A percentile compares a stretch with the other conserved stretches of the same genome.
Conservation (phyloP, 768 basidiomycete genomes). For the Termitomyces sp. region DNA sequence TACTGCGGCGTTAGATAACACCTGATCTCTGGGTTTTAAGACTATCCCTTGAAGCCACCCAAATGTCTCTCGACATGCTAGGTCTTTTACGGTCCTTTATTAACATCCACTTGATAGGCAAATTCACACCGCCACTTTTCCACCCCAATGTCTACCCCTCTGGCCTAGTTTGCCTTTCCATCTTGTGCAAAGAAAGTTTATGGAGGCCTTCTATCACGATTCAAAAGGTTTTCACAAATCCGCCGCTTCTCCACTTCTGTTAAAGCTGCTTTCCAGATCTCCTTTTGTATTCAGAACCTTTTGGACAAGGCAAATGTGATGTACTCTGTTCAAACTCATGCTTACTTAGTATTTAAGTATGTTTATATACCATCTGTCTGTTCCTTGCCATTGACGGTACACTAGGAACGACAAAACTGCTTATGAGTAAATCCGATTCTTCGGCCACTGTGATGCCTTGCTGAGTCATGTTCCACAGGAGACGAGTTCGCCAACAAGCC, state of each 20-base stretch:
- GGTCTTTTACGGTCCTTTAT: background rate
- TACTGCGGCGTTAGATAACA: background rate
- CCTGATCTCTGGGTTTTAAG: constrained; percentile 29
- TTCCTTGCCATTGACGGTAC: constrained; percentile 7
- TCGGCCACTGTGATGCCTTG: background rate
- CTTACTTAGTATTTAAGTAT: constrained; percentile 98
- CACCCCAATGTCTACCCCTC: constrained; percentile 99
- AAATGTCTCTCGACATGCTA: constrained; percentile 59
- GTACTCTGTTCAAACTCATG: constrained; percentile 97
- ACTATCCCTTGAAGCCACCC: constrained; percentile 92
- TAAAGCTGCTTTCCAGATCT: constrained; percentile 51
- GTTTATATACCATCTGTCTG: constrained; percentile 22
- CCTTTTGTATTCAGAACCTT: constrained; percentile 93
- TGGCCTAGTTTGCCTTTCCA: constrained; percentile 96
- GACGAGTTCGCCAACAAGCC: constrained; percentile 80
- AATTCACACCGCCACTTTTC: constrained; percentile 93
- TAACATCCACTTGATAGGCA: constrained; percentile 49
- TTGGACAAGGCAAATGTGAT: constrained; percentile 94
- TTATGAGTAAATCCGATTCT: constrained; percentile 64
- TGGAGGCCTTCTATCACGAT: constrained; percentile 99
- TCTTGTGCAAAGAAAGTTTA: constrained; percentile 96
- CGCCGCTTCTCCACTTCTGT: background rate
- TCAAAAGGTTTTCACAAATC: constrained; percentile 67
- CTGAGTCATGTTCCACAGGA: constrained; percentile 35
- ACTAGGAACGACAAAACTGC: constrained; percentile 87